Conservation (phyloP, 768 basidiomycete genomes). For the Gloeophyllum trabeum region DNA sequence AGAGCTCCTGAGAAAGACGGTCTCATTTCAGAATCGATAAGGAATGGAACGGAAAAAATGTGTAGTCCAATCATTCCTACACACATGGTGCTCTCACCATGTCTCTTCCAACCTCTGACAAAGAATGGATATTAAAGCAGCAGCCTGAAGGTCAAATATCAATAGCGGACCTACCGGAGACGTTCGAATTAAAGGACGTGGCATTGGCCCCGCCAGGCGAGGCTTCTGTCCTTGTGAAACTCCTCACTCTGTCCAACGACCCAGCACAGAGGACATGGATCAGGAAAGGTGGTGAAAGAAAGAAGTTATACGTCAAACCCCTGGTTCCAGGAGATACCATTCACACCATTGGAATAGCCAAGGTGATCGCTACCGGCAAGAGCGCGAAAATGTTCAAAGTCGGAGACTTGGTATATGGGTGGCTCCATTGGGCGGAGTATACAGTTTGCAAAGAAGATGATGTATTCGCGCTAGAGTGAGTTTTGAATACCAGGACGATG, state of each 20-base stretch:
- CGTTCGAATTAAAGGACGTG: no score
- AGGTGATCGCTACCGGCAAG: not conserved
- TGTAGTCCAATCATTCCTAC: no score
- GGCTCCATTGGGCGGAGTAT: not conserved
- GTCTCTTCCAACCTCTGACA: no score
- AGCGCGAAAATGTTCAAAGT: not conserved
- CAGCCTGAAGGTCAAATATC: no score
- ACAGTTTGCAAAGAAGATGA: not conserved
- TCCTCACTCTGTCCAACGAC: conserved; percentile 1
- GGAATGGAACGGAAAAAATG: no score
- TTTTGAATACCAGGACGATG: not conserved
- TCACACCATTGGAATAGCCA: not conserved
- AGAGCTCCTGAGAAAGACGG: no score
- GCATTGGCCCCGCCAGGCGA: no score
- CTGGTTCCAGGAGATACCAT: not conserved
- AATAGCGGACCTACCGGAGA: no score
- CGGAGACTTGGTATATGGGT: not conserved
- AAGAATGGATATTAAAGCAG: no score
- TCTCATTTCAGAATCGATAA: no score
- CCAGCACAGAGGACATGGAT: conserved; percentile 2
- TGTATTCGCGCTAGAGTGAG: not conserved
- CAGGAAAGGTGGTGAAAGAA: not conserved
- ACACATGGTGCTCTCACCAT: no score
- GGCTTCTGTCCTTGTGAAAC: not conserved
- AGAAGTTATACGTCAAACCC: not conserved